Base-by-base conservation (phyloP, 305 asterid species). In the Fraxinus angustifolia region DNA sequence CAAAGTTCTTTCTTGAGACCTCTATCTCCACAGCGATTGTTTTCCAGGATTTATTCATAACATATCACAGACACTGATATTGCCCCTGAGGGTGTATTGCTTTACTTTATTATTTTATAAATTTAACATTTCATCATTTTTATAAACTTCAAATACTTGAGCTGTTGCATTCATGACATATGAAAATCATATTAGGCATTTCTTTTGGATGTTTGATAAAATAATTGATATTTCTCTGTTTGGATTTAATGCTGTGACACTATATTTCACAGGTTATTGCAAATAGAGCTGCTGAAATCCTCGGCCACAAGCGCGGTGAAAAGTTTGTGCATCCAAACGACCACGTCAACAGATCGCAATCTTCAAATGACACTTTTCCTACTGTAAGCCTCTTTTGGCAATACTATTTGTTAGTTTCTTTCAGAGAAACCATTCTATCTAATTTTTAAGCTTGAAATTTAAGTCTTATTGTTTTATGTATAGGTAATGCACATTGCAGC, bases 401-500 rank as follows among this genome's bases (percentile, higher is more conserved):
- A 73, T 23, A 62, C 81, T 60, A 62, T 58, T 67, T 28, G 56
- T 12, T 38, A 77, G 60, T 48, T 50, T 11, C 65, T 53, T 83
- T 71, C 75, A 8, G 40, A 71, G 28, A 71, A 30, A 31, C 26
- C 28, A 0, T n/a, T 33, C 23, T 71, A 50, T 78, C 65, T 42
- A 62, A 33, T 38, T 75, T 50, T 38, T 31, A 28, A 16, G 75
- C 45, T 31, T 12, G 40, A 70, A 70, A 70, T 30, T 14, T 67
- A 79, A 74, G 10, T 23, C 33, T 3, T 74, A 42, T 78, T 80
- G 75, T 80, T 75, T 79, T 75, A 76, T 81, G 42, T 45, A 73
- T 76, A 96, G 99, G 99, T 96, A 80, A 96, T 96, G 99, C 99
- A 96, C 82, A 96, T 96, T 85, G 99, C 98, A 65, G 98, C 97